Base-by-base conservation (phyloP, 164 flowering plant genomes). In the Echeveria elegans region DNA sequence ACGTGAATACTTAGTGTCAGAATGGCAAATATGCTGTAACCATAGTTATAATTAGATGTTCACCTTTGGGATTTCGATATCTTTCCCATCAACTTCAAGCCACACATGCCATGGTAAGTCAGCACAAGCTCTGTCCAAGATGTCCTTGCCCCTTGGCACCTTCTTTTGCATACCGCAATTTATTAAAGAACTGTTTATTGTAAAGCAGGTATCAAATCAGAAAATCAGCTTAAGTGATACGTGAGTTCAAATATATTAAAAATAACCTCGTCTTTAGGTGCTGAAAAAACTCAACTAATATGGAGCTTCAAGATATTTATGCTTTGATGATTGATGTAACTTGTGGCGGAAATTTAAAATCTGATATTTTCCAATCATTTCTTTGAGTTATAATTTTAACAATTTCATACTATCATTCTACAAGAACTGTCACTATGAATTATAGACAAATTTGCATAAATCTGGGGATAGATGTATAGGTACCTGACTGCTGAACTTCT, bases 61-160 rank as follows among this genome's bases (percentile, higher is more conserved):
- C 60, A 88, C 94, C 85, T 71, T 75, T 41, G 94, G 94, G 34
- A 88, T 83, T 59, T 80, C 70, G 24, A 86, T 75, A 52, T 80
- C 76, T 43, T 69, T 77, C 34, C 88, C 94, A 77, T 88, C 94
- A 68, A 88, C 94, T 82, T 84, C 90, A 67, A 88, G 85, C 76
- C 84, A 73, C 47, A 86, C 86, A 73, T 85, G 82, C 89, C 87
- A 88, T 41, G 94, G 94, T 65, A 86, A 76, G 66, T 86, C 85
- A 4, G 88, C 86, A 75, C 87, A 88, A 37, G 94, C 74, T 80
- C 90, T 77, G 72, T 83, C 94, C 90, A 88, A 74, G 56, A 88
- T 88, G 72, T 82, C 87, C 73, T n/a, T n/a, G n/a, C n/a, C n/a
- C n/a, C n/a, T 76, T 83, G 14, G 90, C 90, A 73, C 94, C 94